These are phyloP conservation scores for Fusarium nelsonii DNA, from an alignment of 2,329 filamentous ascomycete species.

Conservation along the genomic window DNA sequence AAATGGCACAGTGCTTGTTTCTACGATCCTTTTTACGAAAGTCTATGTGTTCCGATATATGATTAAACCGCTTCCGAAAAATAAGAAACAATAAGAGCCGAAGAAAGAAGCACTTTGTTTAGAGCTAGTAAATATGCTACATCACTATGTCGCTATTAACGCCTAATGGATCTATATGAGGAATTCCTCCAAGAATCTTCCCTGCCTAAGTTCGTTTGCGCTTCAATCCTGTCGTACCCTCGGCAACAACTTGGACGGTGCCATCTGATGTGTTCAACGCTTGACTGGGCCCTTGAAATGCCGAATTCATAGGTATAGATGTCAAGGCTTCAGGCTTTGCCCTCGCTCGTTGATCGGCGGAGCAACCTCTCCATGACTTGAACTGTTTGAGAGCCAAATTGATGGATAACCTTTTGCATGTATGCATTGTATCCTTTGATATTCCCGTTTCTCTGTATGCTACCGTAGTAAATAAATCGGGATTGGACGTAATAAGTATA, in stretches of 20 bases:
- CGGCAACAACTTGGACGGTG: neutral
- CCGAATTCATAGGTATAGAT: slow-evolving; percentile 1
- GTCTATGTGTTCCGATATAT: neutral
- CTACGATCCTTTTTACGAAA: neutral
- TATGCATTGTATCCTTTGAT: neutral
- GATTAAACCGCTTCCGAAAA: neutral
- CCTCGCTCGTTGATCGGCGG: slow-evolving; percentile 1
- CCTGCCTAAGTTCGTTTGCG: slow-evolving; percentile 11
- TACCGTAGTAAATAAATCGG: neutral
- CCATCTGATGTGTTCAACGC: neutral
- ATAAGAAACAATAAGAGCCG: neutral
- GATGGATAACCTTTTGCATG: slow-evolving; percentile 5
- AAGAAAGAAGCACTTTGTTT: neutral
- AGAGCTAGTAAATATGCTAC: neutral
- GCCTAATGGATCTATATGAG: neutral
- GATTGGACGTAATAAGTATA: neutral
- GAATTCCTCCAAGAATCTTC: neutral
- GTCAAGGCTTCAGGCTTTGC: neutral
- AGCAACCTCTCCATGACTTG: neutral
- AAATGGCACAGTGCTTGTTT: neutral
- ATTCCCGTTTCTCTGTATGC: neutral
- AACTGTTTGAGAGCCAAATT: neutral
- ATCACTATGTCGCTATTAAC: neutral
- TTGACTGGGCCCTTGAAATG: neutral
- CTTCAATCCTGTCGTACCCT: slow-evolving; percentile 8